Evolutionary conservation across 2,329 filamentous ascomycete species (phyloP), one percentile per base, ranked within the genome.

Genomic region (Claviceps sp.): DNA sequence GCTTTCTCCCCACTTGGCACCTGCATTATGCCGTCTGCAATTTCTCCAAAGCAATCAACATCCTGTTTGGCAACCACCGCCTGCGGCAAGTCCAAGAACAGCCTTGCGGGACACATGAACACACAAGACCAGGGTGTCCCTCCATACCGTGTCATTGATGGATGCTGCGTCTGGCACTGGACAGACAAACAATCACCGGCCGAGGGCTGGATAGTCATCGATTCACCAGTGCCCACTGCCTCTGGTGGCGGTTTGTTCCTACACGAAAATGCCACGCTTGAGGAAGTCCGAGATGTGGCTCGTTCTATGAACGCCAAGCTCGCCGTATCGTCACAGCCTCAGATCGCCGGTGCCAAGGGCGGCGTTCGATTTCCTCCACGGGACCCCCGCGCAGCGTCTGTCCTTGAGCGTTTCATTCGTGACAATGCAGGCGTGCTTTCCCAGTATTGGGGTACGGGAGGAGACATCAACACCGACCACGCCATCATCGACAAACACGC

Each of bases 141-240:
- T 17, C 44, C 14, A 16, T 34, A 34, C 7, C 44, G 45, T n/a
- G 45, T 47, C 45, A 19, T 37, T 13, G 45, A 47, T 5, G 45
- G 30, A 14, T 47, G 45, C 10, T 47, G 45, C 45, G 45, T 47
- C 45, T 47, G 45, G 45, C 45, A 47, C 45, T 47, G 45, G 45
- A 47, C 22, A 4, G 45, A 47, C 30, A 37, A 47, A 30, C 30
- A 6, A 30, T 47, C 45, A 0, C 5, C 45, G 16, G 45, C 45
- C 16, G 45, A 47, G 45, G 45, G 45, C 11, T 47, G 45, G 45
- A 47, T 47, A n/a, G 45, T 47, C 45, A 47, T 47, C n/a, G 30
- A 47, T 5, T 34, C 45, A 11, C 45, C 45, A 5, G 45, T 47
- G 45, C 45, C 45, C 1, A 47, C 45, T 5, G 10, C n/a, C 26